Evolutionary conservation across 352 stramenopile genomes (phyloP).

Genomic region (Phytophthora niederhauseri): DNA sequence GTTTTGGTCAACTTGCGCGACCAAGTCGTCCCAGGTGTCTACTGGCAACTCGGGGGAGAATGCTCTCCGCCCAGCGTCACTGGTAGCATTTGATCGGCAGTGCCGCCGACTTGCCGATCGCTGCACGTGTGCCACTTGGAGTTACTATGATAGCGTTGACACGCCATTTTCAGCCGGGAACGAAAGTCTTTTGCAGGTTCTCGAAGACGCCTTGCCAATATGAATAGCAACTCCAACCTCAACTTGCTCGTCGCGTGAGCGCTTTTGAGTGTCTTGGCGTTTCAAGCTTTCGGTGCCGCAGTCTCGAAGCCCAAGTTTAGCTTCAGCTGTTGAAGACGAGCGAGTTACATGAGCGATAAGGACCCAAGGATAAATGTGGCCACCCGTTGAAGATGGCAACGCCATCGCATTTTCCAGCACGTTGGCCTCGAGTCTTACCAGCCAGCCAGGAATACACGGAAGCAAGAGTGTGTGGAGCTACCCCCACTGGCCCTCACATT

Average conservation of each 20-base stretch:
- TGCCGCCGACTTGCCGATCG: not conserved
- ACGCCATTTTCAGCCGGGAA: not conserved
- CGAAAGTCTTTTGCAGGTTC: no score
- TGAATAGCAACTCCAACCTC: constrained; percentile 5
- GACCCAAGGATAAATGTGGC: not conserved
- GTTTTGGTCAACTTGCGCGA: not conserved
- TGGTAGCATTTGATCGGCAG: not conserved
- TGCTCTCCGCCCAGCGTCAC: not conserved
- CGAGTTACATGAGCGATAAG: not conserved
- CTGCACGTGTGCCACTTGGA: not conserved
- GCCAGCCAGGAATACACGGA: constrained; percentile 12
- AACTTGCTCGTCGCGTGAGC: constrained; percentile 14
- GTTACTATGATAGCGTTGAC: not conserved
- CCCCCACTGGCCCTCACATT: not conserved
- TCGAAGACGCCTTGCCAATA: not conserved
- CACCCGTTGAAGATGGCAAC: not conserved
- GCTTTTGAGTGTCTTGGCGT: not conserved
- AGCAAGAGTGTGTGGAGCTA: not conserved
- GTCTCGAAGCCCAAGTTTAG: not conserved
- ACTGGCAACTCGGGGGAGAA: not conserved
- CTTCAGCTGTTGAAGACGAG: not conserved
- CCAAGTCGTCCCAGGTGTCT: not conserved
- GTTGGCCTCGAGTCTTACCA: constrained; percentile 10
- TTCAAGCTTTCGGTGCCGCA: not conserved
- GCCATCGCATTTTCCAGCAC: not conserved